Percentiles rank a stretch among this genome's conserved stretches.
Evolutionary conservation across 805 yeast genomes (phyloP).

Genomic region (Barnettozyma vustinii): DNA sequence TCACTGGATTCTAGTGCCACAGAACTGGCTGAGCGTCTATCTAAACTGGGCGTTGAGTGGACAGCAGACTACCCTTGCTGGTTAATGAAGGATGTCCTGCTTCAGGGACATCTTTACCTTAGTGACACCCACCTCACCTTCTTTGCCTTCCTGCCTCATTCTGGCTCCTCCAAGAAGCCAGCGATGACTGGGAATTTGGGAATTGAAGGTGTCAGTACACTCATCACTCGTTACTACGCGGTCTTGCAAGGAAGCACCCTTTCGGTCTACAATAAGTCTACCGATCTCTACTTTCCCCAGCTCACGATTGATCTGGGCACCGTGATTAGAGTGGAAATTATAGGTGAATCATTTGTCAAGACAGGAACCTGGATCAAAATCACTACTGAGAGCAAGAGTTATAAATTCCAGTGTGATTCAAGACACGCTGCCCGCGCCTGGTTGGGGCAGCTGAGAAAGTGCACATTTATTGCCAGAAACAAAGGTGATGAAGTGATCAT

Average conservation of each 20-base stretch:
- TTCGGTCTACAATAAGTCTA: slow-evolving; percentile 61
- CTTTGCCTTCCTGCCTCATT: slow-evolving; percentile 71
- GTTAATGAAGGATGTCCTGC: slow-evolving; percentile 73
- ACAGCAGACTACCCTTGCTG: slow-evolving; percentile 64
- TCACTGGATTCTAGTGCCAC: background rate
- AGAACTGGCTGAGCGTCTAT: background rate
- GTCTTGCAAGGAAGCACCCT: slow-evolving; percentile 64
- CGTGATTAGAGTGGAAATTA: slow-evolving; percentile 55
- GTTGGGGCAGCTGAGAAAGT: slow-evolving; percentile 70
- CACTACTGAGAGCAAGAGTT: slow-evolving; percentile 49
- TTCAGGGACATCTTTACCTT: slow-evolving; percentile 81
- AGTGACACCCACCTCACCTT: slow-evolving; percentile 63
- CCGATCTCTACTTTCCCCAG: slow-evolving; percentile 81
- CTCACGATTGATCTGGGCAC: slow-evolving; percentile 66
- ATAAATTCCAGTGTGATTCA: slow-evolving; percentile 70
- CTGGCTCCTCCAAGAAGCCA: slow-evolving; percentile 30
- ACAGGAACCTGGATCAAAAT: slow-evolving; percentile 48
- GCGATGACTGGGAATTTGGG: slow-evolving; percentile 47
- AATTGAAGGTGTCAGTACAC: slow-evolving; percentile 31
- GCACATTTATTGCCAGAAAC: slow-evolving; percentile 64
- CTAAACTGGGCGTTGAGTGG: background rate
- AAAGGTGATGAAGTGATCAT: slow-evolving; percentile 67
- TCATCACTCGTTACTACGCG: slow-evolving; percentile 65
- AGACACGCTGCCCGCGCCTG: slow-evolving; percentile 71
- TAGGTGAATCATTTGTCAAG: slow-evolving; percentile 17